Evolutionary conservation across 139 green algal genomes (phyloP), one percentile per base, ranked within the genome.

Genomic region (Chlamydomonas schloesseri): DNA sequence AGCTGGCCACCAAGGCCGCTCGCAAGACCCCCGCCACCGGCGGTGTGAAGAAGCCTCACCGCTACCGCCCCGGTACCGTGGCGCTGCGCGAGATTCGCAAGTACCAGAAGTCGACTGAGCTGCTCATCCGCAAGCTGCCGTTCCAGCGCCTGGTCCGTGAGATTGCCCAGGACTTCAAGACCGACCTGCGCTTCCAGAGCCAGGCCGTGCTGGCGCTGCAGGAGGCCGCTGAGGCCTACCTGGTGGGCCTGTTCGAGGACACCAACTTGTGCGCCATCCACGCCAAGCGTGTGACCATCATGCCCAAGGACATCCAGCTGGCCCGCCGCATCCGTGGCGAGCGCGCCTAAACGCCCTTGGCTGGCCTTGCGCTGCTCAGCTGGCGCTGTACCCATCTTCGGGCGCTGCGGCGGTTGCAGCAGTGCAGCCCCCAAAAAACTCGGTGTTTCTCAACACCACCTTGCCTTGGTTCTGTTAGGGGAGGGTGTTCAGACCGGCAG

Each of bases 151-250:
- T 99, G 82, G 97, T 99, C 28, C 94, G 97, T 68, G 97, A 99
- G 93, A 99, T 99, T 80, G 97, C 97, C 46, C 96, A 99, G 95
- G 97, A 99, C 94, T 99, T 99, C 97, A 99, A 99, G 96, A 99
- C 97, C 71, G 97, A 99, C 95, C 94, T 99, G 91, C 94, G 97
- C 86, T 99, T 99, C 95, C 97, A 99, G 95, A 92, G 87, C 87
- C 95, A 92, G 53, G 97, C 97, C 33, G 95, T 99, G 47, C 91
- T 98, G 76, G 97, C 94, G 42, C 94, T 99, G 70, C 97, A 99
- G 91, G 96, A 99, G 91, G 96, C 96, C 26, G 94, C 96, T 50
- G 97, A 99, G 94, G 97, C 96, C 28, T 99, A 98, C 92, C 92
- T 99, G 82, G 96, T 99, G 34, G 97, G 97, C 74, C 93, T 99